These are phyloP conservation scores for Nitzschia inconspicua DNA, from an alignment of 108 stramenopile species.

Conservation along the genomic window DNA sequence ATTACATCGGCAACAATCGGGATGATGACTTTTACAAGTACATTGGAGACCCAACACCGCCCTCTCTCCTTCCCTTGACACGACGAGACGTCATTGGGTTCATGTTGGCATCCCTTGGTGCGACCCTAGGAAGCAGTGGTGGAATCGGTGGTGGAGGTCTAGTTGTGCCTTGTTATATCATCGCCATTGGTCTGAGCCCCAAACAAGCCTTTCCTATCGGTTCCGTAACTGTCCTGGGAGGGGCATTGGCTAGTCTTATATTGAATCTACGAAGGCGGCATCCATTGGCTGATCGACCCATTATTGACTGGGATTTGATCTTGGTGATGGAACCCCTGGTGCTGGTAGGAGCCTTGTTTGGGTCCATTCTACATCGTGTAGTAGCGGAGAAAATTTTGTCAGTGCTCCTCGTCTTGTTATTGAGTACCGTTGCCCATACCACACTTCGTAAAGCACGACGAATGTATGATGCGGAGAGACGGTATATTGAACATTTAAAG, in stretches of 20 bases:
- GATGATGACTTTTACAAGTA: slow-evolving; percentile 36
- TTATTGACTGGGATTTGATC: slow-evolving; percentile 97
- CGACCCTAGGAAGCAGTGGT: slow-evolving; percentile 90
- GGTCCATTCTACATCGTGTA: slow-evolving; percentile 84
- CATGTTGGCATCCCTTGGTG: slow-evolving; percentile 70
- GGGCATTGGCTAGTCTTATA: slow-evolving; percentile 77
- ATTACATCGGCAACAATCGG: slow-evolving; percentile 9
- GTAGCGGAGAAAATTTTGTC: slow-evolving; percentile 80
- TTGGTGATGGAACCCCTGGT: slow-evolving; percentile 95
- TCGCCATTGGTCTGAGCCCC: slow-evolving; percentile 79
- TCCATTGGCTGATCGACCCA: slow-evolving; percentile 81
- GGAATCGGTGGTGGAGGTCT: slow-evolving; percentile 90
- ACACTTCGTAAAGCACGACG: slow-evolving; percentile 84
- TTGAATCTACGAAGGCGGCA: slow-evolving; percentile 86
- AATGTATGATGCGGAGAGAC: slow-evolving; percentile 82
- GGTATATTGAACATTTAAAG: slow-evolving; percentile 40
- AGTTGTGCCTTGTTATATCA: slow-evolving; percentile 91
- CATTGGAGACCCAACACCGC: slow-evolving; percentile 9
- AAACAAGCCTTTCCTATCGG: slow-evolving; percentile 90
- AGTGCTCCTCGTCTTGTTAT: slow-evolving; percentile 74
- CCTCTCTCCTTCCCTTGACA: slow-evolving; percentile 46
- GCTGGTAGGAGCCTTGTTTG: slow-evolving; percentile 87
- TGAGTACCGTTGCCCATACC: slow-evolving; percentile 74
- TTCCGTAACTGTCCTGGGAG: slow-evolving; percentile 92
- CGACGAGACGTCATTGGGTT: slow-evolving; percentile 66